A percentile compares a stretch with the other conserved stretches of the same genome.
Conservation (phyloP, 2,329 filamentous ascomycete species). For the Cladosporium sp. region DNA sequence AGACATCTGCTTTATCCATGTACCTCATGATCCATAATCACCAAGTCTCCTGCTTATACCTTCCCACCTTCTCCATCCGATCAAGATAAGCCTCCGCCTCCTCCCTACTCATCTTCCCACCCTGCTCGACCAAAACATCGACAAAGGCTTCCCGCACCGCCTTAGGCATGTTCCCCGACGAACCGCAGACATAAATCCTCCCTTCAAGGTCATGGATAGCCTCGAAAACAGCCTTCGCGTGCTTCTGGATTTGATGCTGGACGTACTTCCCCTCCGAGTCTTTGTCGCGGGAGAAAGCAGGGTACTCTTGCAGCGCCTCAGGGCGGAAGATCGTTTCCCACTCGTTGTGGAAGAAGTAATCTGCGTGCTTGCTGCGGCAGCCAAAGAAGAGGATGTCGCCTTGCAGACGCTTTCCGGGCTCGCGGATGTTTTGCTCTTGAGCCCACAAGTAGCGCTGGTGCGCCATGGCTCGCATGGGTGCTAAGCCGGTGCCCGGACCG, state of each 20-base stretch:
- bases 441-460: slow-evolving; percentile 58
- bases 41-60: slow-evolving; percentile 69
- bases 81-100: slow-evolving; percentile 54
- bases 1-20: too few species aligned
- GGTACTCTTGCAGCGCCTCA: slow-evolving; percentile 50
- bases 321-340: slow-evolving; percentile 52
- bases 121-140: slow-evolving; percentile 49
- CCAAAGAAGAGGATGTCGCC: slow-evolving; percentile 70
- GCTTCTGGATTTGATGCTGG: slow-evolving; percentile 56
- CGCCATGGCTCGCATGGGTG: slow-evolving; percentile 76
- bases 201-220: slow-evolving; percentile 50
- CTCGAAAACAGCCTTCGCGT: slow-evolving; percentile 46
- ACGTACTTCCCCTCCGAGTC: slow-evolving; percentile 56
- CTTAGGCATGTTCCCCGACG: slow-evolving; percentile 66
- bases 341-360: slow-evolving; percentile 78
- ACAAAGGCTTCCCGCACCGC: slow-evolving; percentile 62
- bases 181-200: slow-evolving; percentile 55
- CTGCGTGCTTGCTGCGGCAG: slow-evolving; percentile 66
- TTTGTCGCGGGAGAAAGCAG: slow-evolving; percentile 71
- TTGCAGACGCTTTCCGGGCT: slow-evolving; percentile 15
- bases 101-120: slow-evolving; percentile 34
- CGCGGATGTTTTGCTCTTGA: slow-evolving; percentile 15
- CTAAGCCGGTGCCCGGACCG: slow-evolving; percentile 80
- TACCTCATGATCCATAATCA: slow-evolving; percentile 29
- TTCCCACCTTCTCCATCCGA: slow-evolving; percentile 55